phyloP scores from a whole-genome alignment of 75 land plant species.

The Selaginella tamariscina region DNA sequence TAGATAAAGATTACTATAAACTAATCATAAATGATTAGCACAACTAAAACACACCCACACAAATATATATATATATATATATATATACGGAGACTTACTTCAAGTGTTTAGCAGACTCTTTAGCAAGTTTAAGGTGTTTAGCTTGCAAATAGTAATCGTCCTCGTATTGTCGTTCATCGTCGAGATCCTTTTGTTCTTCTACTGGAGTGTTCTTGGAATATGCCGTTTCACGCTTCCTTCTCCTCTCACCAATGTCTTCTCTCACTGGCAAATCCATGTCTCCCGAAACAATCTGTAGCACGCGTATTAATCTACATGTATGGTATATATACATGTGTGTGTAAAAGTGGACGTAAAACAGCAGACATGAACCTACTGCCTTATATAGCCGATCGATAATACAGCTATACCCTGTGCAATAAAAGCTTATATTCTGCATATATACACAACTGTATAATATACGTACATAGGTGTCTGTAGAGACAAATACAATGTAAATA shows the following conservation, averaged over 20 bases:
- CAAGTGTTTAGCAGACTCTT: conserved; percentile 43
- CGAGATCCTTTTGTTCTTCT: conserved; percentile 16
- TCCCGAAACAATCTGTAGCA: conserved; percentile 61
- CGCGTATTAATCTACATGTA: background rate
- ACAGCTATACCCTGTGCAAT: background rate
- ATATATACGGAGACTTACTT: background rate
- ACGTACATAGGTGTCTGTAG: background rate
- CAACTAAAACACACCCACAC: too few species aligned
- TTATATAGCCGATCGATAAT: background rate
- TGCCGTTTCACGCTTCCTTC: conserved; percentile 55
- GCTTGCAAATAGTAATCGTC: conserved; percentile 72
- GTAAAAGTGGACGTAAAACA: background rate
- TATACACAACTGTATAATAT: background rate
- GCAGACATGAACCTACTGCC: background rate
- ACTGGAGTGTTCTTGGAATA: background rate
- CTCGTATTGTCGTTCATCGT: conserved; percentile 34
- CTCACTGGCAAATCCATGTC: conserved; percentile 82
- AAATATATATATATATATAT: background rate
- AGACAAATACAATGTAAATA: background rate
- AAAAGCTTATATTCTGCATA: background rate
- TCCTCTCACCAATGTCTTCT: conserved; percentile 88
- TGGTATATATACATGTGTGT: too few species aligned
- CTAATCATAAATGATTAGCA: background rate
- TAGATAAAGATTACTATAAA: background rate
- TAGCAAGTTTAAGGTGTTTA: conserved; percentile 34